phyloP scores from a whole-genome alignment of 805 yeast species.

The Starmerella sp. region DNA sequence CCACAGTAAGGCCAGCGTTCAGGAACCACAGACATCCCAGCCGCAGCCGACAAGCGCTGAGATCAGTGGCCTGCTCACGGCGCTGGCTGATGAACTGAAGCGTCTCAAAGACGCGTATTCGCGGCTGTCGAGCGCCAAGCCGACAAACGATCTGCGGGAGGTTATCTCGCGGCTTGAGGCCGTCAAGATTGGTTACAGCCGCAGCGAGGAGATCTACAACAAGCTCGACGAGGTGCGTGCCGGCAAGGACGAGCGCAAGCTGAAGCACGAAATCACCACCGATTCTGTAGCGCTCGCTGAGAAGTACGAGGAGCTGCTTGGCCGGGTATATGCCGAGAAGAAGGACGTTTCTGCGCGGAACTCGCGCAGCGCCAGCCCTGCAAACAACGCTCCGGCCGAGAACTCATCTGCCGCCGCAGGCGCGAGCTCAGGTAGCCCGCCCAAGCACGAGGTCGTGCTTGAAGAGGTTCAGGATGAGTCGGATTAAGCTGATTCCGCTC shows the following conservation, averaged over 20 bases:
- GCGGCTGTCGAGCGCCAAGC: not conserved
- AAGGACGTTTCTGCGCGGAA: not conserved
- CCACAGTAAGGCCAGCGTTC: not conserved
- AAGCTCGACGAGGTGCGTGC: slow-evolving; percentile 15
- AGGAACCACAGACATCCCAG: not conserved
- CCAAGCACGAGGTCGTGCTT: not conserved
- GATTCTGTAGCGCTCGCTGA: slow-evolving; percentile 19
- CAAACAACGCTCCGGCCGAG: not conserved
- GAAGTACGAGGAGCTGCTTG: slow-evolving; percentile 11
- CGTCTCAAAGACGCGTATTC: slow-evolving; percentile 7
- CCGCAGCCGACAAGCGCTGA: slow-evolving; percentile 2
- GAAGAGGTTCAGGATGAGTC: slow-evolving; percentile 1
- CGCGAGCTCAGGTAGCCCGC: no score
- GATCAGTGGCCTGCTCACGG: slow-evolving; percentile 1
- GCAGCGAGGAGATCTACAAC: slow-evolving; percentile 15
- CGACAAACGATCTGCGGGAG: slow-evolving; percentile 1
- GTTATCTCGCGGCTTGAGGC: slow-evolving; percentile 8
- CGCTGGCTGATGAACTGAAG: slow-evolving; percentile 7
- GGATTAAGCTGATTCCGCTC: not conserved
- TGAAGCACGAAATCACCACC: slow-evolving; percentile 16
- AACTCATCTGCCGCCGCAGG: not conserved
- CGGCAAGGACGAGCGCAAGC: slow-evolving; percentile 11
- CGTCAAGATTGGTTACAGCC: slow-evolving; percentile 8
- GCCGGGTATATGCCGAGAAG: not conserved
- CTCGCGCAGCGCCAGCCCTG: not conserved